Evolutionary conservation across 495 filamentous ascomycete genomes (phyloP), one percentile per base, ranked within the genome.

Genomic region (Daldinia vernicosa): DNA sequence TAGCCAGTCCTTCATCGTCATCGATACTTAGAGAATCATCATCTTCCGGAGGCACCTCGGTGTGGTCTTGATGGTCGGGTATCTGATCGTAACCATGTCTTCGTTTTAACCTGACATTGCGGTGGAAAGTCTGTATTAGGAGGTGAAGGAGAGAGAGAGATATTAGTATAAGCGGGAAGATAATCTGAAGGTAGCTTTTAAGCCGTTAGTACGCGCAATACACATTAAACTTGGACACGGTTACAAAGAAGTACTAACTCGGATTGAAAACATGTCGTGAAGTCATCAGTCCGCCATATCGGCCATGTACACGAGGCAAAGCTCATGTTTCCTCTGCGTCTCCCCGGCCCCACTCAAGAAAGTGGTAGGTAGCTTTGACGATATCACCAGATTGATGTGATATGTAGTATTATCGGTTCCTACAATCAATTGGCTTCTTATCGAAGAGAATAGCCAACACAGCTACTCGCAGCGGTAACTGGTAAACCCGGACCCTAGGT

Each of bases 211-310:
- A 55, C 37, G 66, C 43, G 26, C 40, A 40, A 66, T 57, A 66
- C 4, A 40, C 56, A 27, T 45, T 22, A 11, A 37, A 50, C 35
- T 39, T 26, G 17, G 9, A 56, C 27, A 74, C 7, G 58, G 52
- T 17, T 59, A 62, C 30, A 62, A 30, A 30, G 35, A 61, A 39
- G 19, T 2, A 82, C 92, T 80, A 80, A 97, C 95, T 96, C 93
- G 83, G 87, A 88, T 75, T 93, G 90, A 76, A 99, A 94, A 81
- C 96, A 98, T 57, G 78, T 81, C 11, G 91, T 91, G 77, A 99
- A 91, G 81, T 99, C 96, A 81, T 99, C 95, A 66, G 85, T 81
- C 73, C 83, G 86, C 95, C 95, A 99, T 74, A 93, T 83, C 52
- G 93, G 92, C 78, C 89, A 89, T 73, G 86, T 77, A 79, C 95